phyloP scores from a whole-genome alignment of 371 early-diverging fungal species.

The Chytridium lagenaria region DNA sequence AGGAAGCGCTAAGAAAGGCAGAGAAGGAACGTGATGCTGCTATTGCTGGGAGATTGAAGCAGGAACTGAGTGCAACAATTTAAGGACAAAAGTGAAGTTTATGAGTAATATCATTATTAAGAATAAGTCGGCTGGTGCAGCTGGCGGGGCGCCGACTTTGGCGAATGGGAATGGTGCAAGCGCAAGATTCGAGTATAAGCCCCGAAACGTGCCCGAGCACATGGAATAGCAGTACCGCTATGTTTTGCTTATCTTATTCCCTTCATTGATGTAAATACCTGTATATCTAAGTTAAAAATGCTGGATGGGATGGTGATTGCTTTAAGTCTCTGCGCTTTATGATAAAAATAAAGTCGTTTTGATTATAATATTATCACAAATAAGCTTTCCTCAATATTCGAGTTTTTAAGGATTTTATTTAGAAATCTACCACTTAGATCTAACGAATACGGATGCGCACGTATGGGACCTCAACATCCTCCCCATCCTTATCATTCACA shows the following conservation, averaged over 20 bases:
- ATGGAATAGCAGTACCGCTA: not conserved
- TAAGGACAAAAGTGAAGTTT: not conserved
- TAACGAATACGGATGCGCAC: conserved; percentile 47
- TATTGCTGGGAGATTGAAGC: not conserved
- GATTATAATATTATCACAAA: too few species aligned
- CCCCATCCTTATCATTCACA: conserved; percentile 86
- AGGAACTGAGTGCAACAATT: not conserved
- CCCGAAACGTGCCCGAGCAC: not conserved
- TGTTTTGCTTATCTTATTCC: too few species aligned
- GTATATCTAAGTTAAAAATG: too few species aligned
- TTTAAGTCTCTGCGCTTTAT: too few species aligned
- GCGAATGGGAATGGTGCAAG: not conserved
- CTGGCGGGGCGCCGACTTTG: not conserved
- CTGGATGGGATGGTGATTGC: too few species aligned
- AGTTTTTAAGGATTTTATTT: too few species aligned
- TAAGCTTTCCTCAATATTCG: too few species aligned
- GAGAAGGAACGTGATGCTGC: conserved; percentile 18
- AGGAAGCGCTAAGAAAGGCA: conserved; percentile 3
- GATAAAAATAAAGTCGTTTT: too few species aligned
- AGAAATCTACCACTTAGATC: conserved; percentile 44
- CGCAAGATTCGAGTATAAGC: conserved; percentile 9
- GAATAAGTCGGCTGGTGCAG: not conserved
- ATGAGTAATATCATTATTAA: conserved; percentile 5
- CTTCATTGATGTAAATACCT: too few species aligned
- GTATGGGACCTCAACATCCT: conserved; percentile 75